Evolutionary conservation across 805 yeast genomes (phyloP).

Genomic region (Kuraishia molischiana): DNA sequence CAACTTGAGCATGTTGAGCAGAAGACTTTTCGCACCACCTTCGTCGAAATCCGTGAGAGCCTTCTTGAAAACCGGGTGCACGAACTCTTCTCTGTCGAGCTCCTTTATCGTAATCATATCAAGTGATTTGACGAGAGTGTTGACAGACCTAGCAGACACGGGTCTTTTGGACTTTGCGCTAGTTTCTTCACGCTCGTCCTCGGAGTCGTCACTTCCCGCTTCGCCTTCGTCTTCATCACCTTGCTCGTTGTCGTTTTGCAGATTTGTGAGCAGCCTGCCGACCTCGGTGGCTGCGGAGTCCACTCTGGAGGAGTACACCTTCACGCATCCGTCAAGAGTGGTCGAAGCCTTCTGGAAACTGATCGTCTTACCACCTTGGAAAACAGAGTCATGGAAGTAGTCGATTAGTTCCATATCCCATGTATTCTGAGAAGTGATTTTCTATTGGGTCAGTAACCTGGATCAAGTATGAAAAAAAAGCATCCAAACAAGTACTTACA

Average conservation of each 20-base stretch:
- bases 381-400: constrained; percentile 75
- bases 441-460: constrained; percentile 26
- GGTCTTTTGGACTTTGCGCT: constrained; percentile 9
- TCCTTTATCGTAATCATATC: constrained; percentile 31
- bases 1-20: constrained; percentile 38
- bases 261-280: constrained; percentile 54
- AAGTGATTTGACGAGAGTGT: constrained; percentile 29
- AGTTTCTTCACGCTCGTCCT: constrained; percentile 9
- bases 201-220: constrained; percentile 11
- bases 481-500: background rate
- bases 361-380: constrained; percentile 68
- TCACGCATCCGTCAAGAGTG: constrained; percentile 90
- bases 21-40: constrained; percentile 49
- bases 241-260: constrained; percentile 20
- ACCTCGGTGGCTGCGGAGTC: constrained; percentile 91
- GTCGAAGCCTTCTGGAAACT: constrained; percentile 89
- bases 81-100: constrained; percentile 37
- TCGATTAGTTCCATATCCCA: constrained; percentile 91
- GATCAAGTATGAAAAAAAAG: no score
- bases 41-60: constrained; percentile 51
- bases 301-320: constrained; percentile 82
- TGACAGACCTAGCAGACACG: constrained; percentile 8
- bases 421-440: constrained; percentile 74
- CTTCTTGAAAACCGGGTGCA: constrained; percentile 48
- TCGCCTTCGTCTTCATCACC: constrained; percentile 15